These are phyloP conservation scores for Phytophthora citrophthora DNA, from an alignment of 352 stramenopile species.

Conservation along the genomic window DNA sequence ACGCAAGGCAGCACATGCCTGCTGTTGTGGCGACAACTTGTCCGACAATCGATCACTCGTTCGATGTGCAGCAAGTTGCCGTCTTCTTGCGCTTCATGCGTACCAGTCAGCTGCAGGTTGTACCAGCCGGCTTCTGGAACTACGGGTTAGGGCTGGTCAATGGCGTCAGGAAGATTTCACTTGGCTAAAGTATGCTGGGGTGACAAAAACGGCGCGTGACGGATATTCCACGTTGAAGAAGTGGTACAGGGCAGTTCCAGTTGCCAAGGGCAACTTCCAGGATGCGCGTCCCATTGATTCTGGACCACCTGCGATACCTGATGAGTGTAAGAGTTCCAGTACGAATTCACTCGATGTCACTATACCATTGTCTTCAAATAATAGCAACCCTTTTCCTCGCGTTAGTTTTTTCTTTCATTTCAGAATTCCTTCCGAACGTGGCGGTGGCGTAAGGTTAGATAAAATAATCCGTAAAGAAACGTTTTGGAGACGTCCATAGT, in stretches of 20 bases:
- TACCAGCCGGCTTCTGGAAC: slow-evolving; percentile 13
- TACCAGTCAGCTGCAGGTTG: slow-evolving; percentile 1
- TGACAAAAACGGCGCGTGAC: slow-evolving; percentile 6
- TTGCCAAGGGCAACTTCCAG: slow-evolving; percentile 23
- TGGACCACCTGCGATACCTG: slow-evolving; percentile 19
- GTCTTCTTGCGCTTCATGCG: slow-evolving; percentile 4
- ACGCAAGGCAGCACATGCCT: slow-evolving; percentile 1
- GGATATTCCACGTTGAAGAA: slow-evolving; percentile 23
- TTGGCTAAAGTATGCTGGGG: slow-evolving; percentile 3
- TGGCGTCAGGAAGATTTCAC: slow-evolving; percentile 12
- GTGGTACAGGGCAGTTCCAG: not conserved
- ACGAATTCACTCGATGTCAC: not conserved
- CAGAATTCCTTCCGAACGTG: slow-evolving; percentile 27
- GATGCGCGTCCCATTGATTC: slow-evolving; percentile 5
- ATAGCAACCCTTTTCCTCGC: not conserved
- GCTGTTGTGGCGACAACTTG: not conserved
- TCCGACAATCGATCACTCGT: not conserved
- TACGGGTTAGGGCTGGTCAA: not conserved
- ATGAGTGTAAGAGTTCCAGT: slow-evolving; percentile 20
- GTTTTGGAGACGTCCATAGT: slow-evolving; percentile 11
- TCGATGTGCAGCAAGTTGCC: slow-evolving; percentile 8
- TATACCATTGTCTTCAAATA: not conserved
- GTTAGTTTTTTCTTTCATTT: slow-evolving; percentile 12
- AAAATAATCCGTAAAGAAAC: slow-evolving; percentile 12
- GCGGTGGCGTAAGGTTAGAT: slow-evolving; percentile 18